Evolutionary conservation across 2,329 filamentous ascomycete species (phyloP).

Genomic region (Pseudocercospora eumusae): DNA sequence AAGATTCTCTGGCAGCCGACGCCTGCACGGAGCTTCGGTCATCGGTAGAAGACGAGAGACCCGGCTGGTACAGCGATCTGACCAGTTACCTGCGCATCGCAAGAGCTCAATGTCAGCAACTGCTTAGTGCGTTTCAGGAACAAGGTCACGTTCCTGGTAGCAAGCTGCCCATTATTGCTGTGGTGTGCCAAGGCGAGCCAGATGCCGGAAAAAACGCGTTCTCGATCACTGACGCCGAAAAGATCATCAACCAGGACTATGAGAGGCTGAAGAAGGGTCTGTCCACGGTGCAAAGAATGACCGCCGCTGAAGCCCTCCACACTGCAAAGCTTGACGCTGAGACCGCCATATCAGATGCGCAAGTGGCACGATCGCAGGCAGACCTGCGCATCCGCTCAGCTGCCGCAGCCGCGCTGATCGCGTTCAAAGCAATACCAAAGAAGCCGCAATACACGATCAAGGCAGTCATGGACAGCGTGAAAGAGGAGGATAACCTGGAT

Average conservation of each 20-base stretch:
- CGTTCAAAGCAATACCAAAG: constrained; percentile 85
- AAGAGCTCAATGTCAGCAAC: constrained; percentile 84
- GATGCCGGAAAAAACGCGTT: constrained; percentile 93
- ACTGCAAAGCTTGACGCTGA: constrained; percentile 73
- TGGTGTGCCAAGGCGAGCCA: constrained; percentile 89
- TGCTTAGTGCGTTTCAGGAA: constrained; percentile 89
- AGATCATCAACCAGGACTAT: constrained; percentile 80
- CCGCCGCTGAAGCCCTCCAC: constrained; percentile 74
- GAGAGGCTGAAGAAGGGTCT: constrained; percentile 86
- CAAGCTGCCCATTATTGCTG: constrained; percentile 77
- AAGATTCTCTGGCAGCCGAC: constrained; percentile 55
- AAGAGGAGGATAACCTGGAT: constrained; percentile 87
- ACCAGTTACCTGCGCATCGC: constrained; percentile 87
- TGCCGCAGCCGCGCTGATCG: constrained; percentile 82
- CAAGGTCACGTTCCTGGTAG: constrained; percentile 76
- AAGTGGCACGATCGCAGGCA: constrained; percentile 72
- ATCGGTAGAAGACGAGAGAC: constrained; percentile 79
- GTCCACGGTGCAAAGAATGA: constrained; percentile 81
- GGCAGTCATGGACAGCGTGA: constrained; percentile 97
- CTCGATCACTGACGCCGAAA: constrained; percentile 82
- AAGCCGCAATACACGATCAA: constrained; percentile 93
- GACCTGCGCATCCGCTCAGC: constrained; percentile 85
- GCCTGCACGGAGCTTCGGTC: constrained; percentile 68
- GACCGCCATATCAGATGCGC: constrained; percentile 76
- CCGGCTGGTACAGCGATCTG: constrained; percentile 82